Base-by-base conservation (phyloP, 2,329 filamentous ascomycete genomes). In the Helotiales sp. region DNA sequence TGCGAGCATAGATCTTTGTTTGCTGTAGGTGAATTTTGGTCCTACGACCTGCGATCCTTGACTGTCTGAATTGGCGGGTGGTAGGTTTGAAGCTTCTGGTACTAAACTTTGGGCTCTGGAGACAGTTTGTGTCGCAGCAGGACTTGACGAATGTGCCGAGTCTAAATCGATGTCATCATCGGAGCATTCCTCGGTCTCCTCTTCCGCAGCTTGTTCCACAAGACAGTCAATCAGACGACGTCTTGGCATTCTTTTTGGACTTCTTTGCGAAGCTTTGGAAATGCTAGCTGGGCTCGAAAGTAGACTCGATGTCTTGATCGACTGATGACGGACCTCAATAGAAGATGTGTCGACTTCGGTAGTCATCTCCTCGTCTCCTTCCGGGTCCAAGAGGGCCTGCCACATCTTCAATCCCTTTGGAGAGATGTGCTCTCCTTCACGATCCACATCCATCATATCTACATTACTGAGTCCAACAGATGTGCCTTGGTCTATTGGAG, bases 181-280 rank as follows among this genome's bases (percentile, higher is more conserved):
- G 3, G 40, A 47, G 3, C 54, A 54, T 9, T 63, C 63, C 12
- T 63, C 63, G 15, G 57, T 56, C 42, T 50, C 49, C 3, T 55
- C 55, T 30, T 63, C 59, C 17, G 56, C 52, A 1, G 59, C 55
- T 51, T 72, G 69, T 48, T 69, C 65, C 25, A 68, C 67, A n/a
- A 72, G 60, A 33, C 69, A 66, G 49, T 72, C 71, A 47, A 72
- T 72, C 22, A 72, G 52, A 54, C 71, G 62, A 38, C 64, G 63
- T 6, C 70, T 64, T 19, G 65, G 64, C 22, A 61, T 15, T 9
- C 38, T 57, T 30, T 38, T 52, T 47, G 57, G 52, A 24, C 15
- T 57, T 30, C 52, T 63, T 49, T 59, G 59, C 4, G 58, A 13
- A 1, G 44, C 36, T 51, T 68, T 69, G 5, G 46, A 52, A 5